phyloP scores from a whole-genome alignment of 2,329 filamentous ascomycete genomes.

The Fusarium camptoceras region DNA sequence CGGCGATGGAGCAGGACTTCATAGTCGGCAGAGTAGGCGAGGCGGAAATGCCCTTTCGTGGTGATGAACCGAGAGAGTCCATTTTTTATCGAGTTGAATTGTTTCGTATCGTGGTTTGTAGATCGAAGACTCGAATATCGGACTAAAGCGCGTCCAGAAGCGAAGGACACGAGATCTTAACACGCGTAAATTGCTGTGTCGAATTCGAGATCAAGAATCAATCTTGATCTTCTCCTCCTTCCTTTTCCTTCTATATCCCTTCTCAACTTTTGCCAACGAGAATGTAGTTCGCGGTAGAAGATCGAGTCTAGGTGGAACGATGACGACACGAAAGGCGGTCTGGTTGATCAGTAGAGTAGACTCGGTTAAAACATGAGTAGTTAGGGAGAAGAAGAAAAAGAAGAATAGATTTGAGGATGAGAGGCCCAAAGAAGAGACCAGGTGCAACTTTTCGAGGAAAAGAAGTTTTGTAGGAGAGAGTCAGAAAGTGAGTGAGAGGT shows the following conservation, averaged over 20 bases:
- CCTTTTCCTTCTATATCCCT: not conserved
- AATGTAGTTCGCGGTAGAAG: conserved; percentile 11
- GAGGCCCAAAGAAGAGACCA: conserved; percentile 28
- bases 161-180: conserved; percentile 2
- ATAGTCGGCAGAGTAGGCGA: conserved; percentile 53
- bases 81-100: conserved; percentile 38
- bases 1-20: conserved; percentile 50
- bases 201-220: not conserved
- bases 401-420: not conserved
- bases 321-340: conserved; percentile 34
- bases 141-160: conserved; percentile 32
- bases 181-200: conserved; percentile 16
- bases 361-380: conserved; percentile 2
- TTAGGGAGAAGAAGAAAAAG: not conserved
- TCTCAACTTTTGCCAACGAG: conserved; percentile 1
- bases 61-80: conserved; percentile 55
- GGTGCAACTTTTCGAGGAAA: not conserved
- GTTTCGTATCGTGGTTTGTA: conserved; percentile 1
- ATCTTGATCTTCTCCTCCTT: not conserved
- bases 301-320: conserved; percentile 10
- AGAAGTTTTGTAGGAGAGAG: conserved; percentile 6
- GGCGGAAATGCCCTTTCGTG: conserved; percentile 44
- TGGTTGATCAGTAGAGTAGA: conserved; percentile 16
- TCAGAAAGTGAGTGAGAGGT: conserved; percentile 12
- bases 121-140: conserved; percentile 13